Base-by-base conservation (phyloP, 2,329 filamentous ascomycete genomes). In the Aspergillus terreus region DNA sequence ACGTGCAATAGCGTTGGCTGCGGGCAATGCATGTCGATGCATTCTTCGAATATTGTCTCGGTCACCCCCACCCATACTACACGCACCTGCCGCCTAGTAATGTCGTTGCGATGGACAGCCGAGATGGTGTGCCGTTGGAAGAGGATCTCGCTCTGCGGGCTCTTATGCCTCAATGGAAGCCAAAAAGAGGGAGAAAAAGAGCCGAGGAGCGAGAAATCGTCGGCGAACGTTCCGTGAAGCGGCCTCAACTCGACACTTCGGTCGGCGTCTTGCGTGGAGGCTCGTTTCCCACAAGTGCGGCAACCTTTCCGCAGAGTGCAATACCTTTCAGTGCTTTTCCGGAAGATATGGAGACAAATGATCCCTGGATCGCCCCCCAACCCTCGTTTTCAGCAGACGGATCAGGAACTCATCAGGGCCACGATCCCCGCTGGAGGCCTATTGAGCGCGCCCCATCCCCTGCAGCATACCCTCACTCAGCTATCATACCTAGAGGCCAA, bases 11-110 rank as follows among this genome's bases (percentile, higher is more conserved):
- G 88, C 86, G 92, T 65, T 96, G 92, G 92, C 94, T 96, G 89
- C 90, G 90, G 67, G 92, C 91, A 4, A 92, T 95, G 87, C 92
- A 96, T 68, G 84, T 96, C 47, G 90, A 95, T 76, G 88, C 90
- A 10, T 96, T 96, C 68, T 96, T 96, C 64, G 90, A 95, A 67
- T 96, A 90, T 67, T 82, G 95, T 17, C 79, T 92, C 56, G 83
- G 84, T 45, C 90, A 90, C 57, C 76, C 82, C 23, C 90, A 95
- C 69, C 73, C 82, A 0, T 96, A 96, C 70, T 95, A 87, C 76
- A 85, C 82, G 14, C 82, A 90, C 33, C 80, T 95, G 21, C 91
- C 91, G 0, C 75, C 79, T 5, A 78, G 81, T 12, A 76, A 81
- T 27, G 81, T 85, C 49, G 82, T 86, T 2, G 77, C 86, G 33